Evolutionary conservation across 805 yeast species (phyloP), one percentile per base, ranked within the genome.

Genomic region (Metschnikowia lochheadii): DNA sequence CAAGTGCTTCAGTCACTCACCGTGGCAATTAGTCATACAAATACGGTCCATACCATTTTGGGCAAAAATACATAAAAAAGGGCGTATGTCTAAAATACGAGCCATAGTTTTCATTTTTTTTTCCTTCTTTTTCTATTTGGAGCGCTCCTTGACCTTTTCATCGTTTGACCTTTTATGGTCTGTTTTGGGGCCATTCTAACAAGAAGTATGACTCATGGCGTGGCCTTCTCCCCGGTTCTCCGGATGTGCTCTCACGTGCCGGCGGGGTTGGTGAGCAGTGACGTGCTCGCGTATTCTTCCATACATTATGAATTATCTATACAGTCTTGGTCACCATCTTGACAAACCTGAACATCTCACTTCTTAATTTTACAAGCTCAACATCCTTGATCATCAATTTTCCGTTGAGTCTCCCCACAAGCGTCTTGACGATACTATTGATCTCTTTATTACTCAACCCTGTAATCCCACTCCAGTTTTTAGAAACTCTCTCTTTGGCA

Each of bases 281-380:
- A 35, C 38, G 31, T 14, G 15, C 17, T 39, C 17, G 21, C 33
- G 11, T 1, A 11, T 13, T 18, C 26, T n/a, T 26, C 21, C 43
- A 33, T 32, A 20, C 18, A n/a, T n/a, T 15, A 23, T 18, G 13
- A 41, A 14, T 32, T 17, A 26, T 23, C 48, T 48, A 66, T 20
- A 62, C 62, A 31, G 64, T 59, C 38, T 58, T 60, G 29, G 69
- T 61, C 33, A 73, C 75, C 75, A 71, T 70, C 53, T 68, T 70
- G 31, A 73, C 75, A 56, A 72, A 73, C 42, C 77, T 64, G 52
- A 64, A 70, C 36, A 73, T 66, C 54, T 74, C 78, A 48, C 60
- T 55, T 55, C 67, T 70, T 59, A 74, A 63, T 49, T 68, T 67
- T 8, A 63, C 55, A 39, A 74, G 51, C 60, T 74, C 78, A 26